A percentile compares a stretch with the other conserved stretches of the same genome.
These are phyloP conservation scores for Botrytis galanthina DNA, from an alignment of 2,329 filamentous ascomycete species.

Conservation along the genomic window DNA sequence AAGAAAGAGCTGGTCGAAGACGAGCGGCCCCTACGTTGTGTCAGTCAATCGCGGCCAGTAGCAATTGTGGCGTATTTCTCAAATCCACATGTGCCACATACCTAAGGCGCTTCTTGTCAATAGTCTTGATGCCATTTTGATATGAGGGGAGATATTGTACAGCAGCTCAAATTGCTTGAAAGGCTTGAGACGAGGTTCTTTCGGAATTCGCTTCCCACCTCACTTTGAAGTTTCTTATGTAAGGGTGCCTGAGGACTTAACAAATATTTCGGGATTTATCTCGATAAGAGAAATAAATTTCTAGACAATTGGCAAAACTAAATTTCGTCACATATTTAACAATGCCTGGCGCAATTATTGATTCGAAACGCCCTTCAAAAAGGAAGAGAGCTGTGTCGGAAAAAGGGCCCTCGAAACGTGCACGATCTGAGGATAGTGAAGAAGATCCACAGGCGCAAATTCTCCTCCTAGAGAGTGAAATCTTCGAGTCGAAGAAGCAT, in stretches of 20 bases:
- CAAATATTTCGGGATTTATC: constrained; percentile 19
- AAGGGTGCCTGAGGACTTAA: not conserved
- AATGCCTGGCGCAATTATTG: constrained; percentile 33
- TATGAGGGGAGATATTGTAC: constrained; percentile 55
- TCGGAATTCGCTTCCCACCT: constrained; percentile 29
- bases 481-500: constrained; percentile 81
- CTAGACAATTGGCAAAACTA: not conserved
- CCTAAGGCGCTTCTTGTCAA: constrained; percentile 92
- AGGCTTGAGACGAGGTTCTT: constrained; percentile 31
- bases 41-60: constrained; percentile 33
- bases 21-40: constrained; percentile 70
- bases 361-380: constrained; percentile 29
- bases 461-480: constrained; percentile 72
- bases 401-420: constrained; percentile 46
- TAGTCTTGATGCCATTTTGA: constrained; percentile 89
- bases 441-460: constrained; percentile 64
- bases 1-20: constrained; percentile 77
- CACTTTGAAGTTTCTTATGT: constrained; percentile 15
- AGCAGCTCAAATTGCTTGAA: constrained; percentile 36
- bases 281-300: constrained; percentile 19
- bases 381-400: constrained; percentile 54
- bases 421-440: constrained; percentile 44
- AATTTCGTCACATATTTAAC: constrained; percentile 20
- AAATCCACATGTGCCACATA: constrained; percentile 54
- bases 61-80: constrained; percentile 27